Evolutionary conservation across 768 basidiomycete species (phyloP), one percentile per base, ranked within the genome.

Genomic region (Pholiota molesta): DNA sequence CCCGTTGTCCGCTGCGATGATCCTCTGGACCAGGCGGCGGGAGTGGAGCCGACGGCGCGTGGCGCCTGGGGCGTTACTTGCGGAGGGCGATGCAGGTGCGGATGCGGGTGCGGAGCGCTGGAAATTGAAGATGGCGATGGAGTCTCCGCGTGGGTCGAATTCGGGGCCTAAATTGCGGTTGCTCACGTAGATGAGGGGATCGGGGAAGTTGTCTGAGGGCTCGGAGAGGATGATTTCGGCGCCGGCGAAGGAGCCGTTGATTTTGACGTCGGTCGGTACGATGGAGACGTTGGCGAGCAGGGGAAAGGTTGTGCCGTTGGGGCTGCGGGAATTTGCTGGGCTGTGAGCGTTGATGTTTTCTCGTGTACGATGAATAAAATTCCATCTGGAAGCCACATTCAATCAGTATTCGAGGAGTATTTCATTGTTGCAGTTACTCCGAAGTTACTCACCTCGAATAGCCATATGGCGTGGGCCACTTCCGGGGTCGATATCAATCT

Each of bases 141-240:
- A 75, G 70, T 90, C 88, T 8, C 79, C 79, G 10, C 81, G 79
- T 40, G 84, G 74, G 63, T 86, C 86, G 35, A 71, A 57, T 14
- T 62, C 74, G 70, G 49, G 77, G 68, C 40, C 75, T 64, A 21
- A 74, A 71, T 89, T 87, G 47, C 88, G 81, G 72, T 90, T 90
- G 23, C 87, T 87, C 5, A 77, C 79, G 69, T 89, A 90, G 64
- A 89, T 81, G 65, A 82, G 84, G 0, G 81, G 76, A n/a, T 67
- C 72, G 1, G 78, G 80, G 75, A 84, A 89, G 29, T 66, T 63
- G 10, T 60, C 37, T 0, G 79, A 79, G 0, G 79, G 74, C 28
- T 74, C 66, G 0, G 87, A 82, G 64, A 88, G 80, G 54, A 88
- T 77, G 64, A 89, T 82, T 68, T 89, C 88, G 4, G 77, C 87